Base-by-base conservation (phyloP, 2,329 filamentous ascomycete species). In the Phialocephala sp. region DNA sequence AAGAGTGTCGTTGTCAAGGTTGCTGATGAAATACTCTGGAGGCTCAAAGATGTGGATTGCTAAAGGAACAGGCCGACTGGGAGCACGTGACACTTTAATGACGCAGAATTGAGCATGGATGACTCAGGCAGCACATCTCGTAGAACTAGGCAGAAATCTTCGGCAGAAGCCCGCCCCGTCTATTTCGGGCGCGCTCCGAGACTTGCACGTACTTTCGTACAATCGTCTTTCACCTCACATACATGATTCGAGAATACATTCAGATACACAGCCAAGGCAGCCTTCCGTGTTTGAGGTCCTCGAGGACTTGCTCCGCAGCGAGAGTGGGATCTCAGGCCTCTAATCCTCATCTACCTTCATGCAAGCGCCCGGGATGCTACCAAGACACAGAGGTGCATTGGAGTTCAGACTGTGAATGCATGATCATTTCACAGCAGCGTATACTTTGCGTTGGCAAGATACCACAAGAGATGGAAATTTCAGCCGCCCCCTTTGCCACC, bases 1-100 rank as follows among this genome's bases (percentile, higher is more conserved):
- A 57, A 57, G 55, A 57, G 18, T 57, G 62, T 59, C 52, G 56
- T 59, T 54, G 61, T 55, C 60, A 56, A 63, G 20, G 50, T 27
- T 14, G 50, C 8, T 32, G 37, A 14, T 37, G 47, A 43, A 41
- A 32, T 39, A 39, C 35, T 35, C 36, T n/a, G 20, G 24, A 57
- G 39, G 24, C 47, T 55, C 37, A 14, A 39, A 45, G 37, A 54
- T 20, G 27, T 37, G 1, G 32, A 20, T 36, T 47, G 27, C 32
- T 41, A 12, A 41, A 12, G 37, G 12, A 12, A 41, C 6, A 32
- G 15, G 32, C 41, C 6, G 41, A 8, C n/a, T 9, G 8, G 8
- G 1, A 11, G 24, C 58, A 60, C 58, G 58, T 60, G 58, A 63
- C 9, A 6, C 27, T 6, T 32, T 32, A 18, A 60, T 39, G 43